Evolutionary conservation across 2,329 filamentous ascomycete species (phyloP), one percentile per base, ranked within the genome.

Genomic region (Thelonectria rubi): DNA sequence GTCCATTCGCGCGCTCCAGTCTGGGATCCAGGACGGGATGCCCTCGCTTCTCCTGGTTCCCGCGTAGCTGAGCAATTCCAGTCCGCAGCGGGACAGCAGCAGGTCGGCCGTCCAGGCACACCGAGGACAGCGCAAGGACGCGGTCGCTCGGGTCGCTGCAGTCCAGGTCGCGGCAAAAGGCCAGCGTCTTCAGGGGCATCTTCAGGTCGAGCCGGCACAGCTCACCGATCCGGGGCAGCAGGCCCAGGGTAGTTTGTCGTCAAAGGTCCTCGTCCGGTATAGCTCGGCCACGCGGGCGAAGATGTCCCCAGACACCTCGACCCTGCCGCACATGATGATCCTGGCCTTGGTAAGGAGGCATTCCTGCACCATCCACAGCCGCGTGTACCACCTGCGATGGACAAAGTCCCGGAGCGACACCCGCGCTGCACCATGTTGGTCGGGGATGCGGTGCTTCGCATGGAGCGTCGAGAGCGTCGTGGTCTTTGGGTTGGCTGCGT

Each of bases 341-440:
- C 53, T 59, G 21, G 49, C 37, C 18, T 53, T 20, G 24, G 53
- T 53, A 8, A 48, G 37, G n/a, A 59, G 50, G 9, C 49, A 59
- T 21, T 59, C 56, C 26, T 59, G 56, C 9, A 59, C 40, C 6
- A 59, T 59, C 56, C 56, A 59, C 6, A 59, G 48, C 12, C 56
- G 17, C 21, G 56, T 47, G 9, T 54, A 59, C 56, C 56, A 59
- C 18, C 46, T 24, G 21, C 50, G 47, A 24, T 20, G 17, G 20
- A 59, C 34, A 30, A 59, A 53, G 7, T 53, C 56, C 43, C 56
- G 49, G 5, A 59, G 30, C 9, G 50, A 49, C 6, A 12, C 50
- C 51, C 51, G 48, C 3, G 50, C 39, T 26, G 34, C 43, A 5
- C 54, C 50, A 54, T 21, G 7, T 43, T n/a, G 34, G 40, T n/a